These are phyloP conservation scores for Flagelloscypha sp. DNA, from an alignment of 768 basidiomycete species.

Conservation along the genomic window DNA sequence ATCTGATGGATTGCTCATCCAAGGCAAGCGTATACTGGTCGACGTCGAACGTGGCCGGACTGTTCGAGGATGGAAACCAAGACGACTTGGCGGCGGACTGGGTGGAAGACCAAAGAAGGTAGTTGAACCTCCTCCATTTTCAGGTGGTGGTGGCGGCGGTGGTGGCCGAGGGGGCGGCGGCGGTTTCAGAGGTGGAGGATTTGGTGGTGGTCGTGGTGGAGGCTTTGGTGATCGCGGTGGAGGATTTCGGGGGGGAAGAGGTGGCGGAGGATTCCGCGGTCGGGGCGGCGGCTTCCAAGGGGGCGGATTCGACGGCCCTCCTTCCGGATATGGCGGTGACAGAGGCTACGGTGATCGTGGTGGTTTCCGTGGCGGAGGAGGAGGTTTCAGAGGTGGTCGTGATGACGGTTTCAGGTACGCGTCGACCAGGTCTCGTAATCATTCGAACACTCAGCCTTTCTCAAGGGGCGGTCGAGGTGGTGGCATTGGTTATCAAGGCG, in stretches of 20 bases:
- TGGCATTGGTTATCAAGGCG: slow-evolving; percentile 63
- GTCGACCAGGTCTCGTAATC: neutral
- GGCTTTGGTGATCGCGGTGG: slow-evolving; percentile 18
- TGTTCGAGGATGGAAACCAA: slow-evolving; percentile 97
- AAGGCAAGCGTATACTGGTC: slow-evolving; percentile 92
- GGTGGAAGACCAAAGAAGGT: slow-evolving; percentile 94
- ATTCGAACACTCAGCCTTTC: slow-evolving; percentile 10
- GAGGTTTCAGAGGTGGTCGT: slow-evolving; percentile 25
- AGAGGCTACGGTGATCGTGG: slow-evolving; percentile 19
- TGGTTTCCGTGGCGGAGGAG: slow-evolving; percentile 17
- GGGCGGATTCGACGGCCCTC: slow-evolving; percentile 31
- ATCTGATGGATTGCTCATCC: slow-evolving; percentile 92
- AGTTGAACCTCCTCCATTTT: slow-evolving; percentile 39
- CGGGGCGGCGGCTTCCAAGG: slow-evolving; percentile 33
- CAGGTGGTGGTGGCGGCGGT: slow-evolving; percentile 40
- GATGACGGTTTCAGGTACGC: slow-evolving; percentile 46
- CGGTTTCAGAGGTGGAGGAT: slow-evolving; percentile 33
- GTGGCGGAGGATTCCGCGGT: slow-evolving; percentile 27
- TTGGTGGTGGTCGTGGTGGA: slow-evolving; percentile 20
- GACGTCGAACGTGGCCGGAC: slow-evolving; percentile 98
- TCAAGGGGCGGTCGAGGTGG: slow-evolving; percentile 57
- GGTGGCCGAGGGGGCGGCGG: slow-evolving; percentile 31
- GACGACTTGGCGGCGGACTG: slow-evolving; percentile 94
- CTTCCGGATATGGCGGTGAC: slow-evolving; percentile 25
- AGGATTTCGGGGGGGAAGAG: slow-evolving; percentile 27